Base-by-base conservation (phyloP, 2,329 filamentous ascomycete species). In the Epichloe scottii region DNA sequence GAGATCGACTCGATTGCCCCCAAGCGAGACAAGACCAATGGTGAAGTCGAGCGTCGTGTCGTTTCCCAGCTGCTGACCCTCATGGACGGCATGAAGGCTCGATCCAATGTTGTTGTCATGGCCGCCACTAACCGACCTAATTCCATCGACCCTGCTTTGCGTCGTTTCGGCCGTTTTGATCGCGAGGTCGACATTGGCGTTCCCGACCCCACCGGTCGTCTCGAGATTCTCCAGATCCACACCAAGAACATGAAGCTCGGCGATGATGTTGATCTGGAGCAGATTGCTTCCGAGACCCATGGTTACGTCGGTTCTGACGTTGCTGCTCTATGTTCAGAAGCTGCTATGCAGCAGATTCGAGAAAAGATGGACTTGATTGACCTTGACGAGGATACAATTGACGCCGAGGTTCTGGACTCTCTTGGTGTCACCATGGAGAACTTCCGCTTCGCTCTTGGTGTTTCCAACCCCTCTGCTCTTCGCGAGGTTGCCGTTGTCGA, bases 281-380 rank as follows among this genome's bases (percentile, higher is more conserved):
- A 89, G 64, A 96, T 98, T 64, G 93, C 93, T 50, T 82, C 93
- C 33, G 93, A 98, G 77, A 98, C 93, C 45, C 93, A 98, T 76
- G 93, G 93, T 74, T 98, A 97, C 63, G 93, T 98, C 59, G 93
- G 93, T 76, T 97, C 93, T 34, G 93, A 98, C 84, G 78, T 98
- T 69, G 93, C 93, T 53, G 95, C 93, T 33, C 88, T 98, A 54
- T 98, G 93, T 75, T 98, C 93, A 6, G 93, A 98, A 73, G 93
- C 93, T 66, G 93, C 93, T 57, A 98, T 98, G 93, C 93, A 98
- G 71, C 93, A 98, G 75, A 98, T 98, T 71, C 91, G 93, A 75
- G 93, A 98, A 75, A 98, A 98, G 85, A 98, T 98, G 93, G 93
- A 98, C 67, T 81, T 98, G 57, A 98, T 98, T 60, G 93, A 98